These are phyloP conservation scores for Taphrina sp. DNA, from an alignment of 1,139 yeast genomes.

Conservation along the genomic window DNA sequence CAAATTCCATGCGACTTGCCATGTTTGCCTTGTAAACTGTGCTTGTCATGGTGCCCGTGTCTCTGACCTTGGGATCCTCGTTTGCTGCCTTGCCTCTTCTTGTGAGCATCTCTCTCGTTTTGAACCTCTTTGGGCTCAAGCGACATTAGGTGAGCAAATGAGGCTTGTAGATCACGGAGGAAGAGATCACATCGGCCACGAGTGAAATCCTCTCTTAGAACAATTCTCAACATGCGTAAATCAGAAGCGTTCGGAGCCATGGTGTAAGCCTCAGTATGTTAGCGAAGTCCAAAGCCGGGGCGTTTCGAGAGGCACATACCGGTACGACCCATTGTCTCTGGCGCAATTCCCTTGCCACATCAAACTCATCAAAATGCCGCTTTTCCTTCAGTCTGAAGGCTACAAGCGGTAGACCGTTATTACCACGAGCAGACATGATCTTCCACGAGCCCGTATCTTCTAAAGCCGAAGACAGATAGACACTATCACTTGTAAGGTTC, in stretches of 20 bases:
- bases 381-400: conserved; percentile 65
- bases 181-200: conserved; percentile 70
- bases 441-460: conserved; percentile 68
- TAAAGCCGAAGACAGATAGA: conserved; percentile 62
- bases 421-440: conserved; percentile 57
- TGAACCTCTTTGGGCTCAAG: conserved; percentile 16
- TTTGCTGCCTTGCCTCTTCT: conserved; percentile 1
- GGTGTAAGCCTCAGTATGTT: too few relatives aligned
- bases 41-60: conserved; percentile 14
- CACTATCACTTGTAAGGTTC: conserved; percentile 64
- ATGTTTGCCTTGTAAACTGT: conserved; percentile 21
- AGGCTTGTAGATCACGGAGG: conserved; percentile 61
- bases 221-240: conserved; percentile 75
- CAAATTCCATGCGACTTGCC: conserved; percentile 26
- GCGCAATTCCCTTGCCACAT: conserved; percentile 65
- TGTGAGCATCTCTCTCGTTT: conserved; percentile 2
- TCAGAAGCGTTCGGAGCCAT: conserved; percentile 60
- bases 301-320: too few relatives aligned
- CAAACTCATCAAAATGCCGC: conserved; percentile 82
- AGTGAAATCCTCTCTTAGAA: conserved; percentile 69
- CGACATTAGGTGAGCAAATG: conserved; percentile 46
- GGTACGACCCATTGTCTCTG: conserved; percentile 86
- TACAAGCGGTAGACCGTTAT: conserved; percentile 79
- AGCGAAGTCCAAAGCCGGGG: too few relatives aligned
- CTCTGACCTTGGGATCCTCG: conserved; percentile 3